phyloP scores from a whole-genome alignment of 2,329 filamentous ascomycete genomes.

The Epichloe sp. region DNA sequence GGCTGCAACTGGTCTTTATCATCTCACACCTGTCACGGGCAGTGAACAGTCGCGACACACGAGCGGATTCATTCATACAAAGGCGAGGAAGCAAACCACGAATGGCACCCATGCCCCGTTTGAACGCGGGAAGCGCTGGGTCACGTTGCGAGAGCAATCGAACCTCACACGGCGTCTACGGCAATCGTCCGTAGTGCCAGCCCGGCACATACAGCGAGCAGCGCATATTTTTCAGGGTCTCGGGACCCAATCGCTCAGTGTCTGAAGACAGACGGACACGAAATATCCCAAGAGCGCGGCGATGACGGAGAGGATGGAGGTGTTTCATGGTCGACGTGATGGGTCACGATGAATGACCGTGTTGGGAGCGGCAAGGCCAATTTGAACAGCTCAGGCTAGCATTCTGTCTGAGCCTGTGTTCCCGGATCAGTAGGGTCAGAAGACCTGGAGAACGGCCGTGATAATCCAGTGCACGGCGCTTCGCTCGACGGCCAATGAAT shows the following conservation, averaged over 20 bases:
- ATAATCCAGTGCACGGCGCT: neutral
- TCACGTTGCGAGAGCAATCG: neutral
- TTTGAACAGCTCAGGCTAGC: neutral
- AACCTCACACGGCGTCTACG: neutral
- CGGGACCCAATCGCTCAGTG: neutral
- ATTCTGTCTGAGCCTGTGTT: neutral
- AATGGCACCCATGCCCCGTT: neutral
- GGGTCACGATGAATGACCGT: neutral
- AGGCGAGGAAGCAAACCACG: slow-evolving; percentile 1
- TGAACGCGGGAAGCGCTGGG: neutral
- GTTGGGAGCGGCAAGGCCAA: neutral
- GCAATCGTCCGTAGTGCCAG: no score
- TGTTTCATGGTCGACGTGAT: slow-evolving; percentile 4
- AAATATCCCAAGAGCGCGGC: neutral
- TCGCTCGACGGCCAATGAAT: neutral
- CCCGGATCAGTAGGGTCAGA: neutral
- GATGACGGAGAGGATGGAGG: neutral
- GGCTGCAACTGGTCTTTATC: neutral
- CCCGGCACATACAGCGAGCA: neutral
- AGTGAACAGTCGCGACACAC: slow-evolving; percentile 2
- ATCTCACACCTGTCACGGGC: neutral
- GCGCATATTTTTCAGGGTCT: neutral
- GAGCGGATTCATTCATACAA: neutral
- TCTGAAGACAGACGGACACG: neutral
- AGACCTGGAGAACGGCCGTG: neutral